Evolutionary conservation across 805 yeast genomes (phyloP).

Genomic region (Candida alai): DNA sequence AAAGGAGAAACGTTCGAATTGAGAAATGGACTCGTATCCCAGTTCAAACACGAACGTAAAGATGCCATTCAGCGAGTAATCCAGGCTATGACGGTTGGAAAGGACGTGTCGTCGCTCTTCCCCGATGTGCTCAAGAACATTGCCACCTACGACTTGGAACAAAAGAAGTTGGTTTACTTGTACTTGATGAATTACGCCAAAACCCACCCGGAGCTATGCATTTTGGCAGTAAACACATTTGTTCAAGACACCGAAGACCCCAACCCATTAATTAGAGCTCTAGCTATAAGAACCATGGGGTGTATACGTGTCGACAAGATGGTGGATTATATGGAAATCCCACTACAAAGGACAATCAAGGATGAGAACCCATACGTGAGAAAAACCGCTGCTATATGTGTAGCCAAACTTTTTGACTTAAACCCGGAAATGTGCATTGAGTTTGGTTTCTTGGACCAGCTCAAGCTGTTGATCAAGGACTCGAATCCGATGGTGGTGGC

Average conservation of each 20-base stretch:
- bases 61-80: conserved; percentile 96
- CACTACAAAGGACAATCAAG: conserved; percentile 73
- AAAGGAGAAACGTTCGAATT: conserved; percentile 87
- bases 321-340: conserved; percentile 91
- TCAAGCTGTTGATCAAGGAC: conserved; percentile 71
- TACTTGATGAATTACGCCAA: conserved; percentile 97
- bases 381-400: conserved; percentile 96
- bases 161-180: conserved; percentile 90
- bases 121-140: conserved; percentile 96
- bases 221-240: conserved; percentile 94
- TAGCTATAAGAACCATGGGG: conserved; percentile 98
- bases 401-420: conserved; percentile 88
- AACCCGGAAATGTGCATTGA: conserved; percentile 78
- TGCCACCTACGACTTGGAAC: conserved; percentile 94
- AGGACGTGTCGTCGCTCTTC: conserved; percentile 89
- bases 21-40: conserved; percentile 86
- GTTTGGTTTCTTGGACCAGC: conserved; percentile 73
- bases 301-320: conserved; percentile 93
- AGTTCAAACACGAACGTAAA: conserved; percentile 89
- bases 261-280: conserved; percentile 90
- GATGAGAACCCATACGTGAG: conserved; percentile 98
- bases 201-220: conserved; percentile 91
- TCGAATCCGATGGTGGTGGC: conserved; percentile 97
- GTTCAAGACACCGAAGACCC: conserved; percentile 94
- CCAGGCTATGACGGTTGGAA: conserved; percentile 97